phyloP scores from a whole-genome alignment of 2,329 filamentous ascomycete genomes.

The Exophiala oligosperma region DNA sequence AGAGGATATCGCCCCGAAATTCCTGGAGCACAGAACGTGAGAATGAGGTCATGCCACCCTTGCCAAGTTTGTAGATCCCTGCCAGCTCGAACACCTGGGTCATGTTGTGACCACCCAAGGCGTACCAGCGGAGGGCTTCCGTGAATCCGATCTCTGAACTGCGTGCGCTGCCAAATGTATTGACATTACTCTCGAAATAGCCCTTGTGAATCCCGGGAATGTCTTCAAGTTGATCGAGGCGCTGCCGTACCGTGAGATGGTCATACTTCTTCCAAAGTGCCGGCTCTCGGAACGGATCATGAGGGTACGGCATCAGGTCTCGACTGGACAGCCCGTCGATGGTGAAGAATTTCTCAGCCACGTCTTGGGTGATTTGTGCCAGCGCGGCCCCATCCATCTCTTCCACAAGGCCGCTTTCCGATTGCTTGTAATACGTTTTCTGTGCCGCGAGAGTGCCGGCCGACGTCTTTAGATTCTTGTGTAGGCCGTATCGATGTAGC shows the following conservation, averaged over 20 bases:
- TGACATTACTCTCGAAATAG: conserved; percentile 28
- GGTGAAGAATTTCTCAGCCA: conserved; percentile 33
- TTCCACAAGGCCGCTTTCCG: neutral
- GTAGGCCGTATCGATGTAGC: conserved; percentile 33
- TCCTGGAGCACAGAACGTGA: conserved; percentile 20
- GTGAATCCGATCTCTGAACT: conserved; percentile 30
- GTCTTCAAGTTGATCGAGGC: conserved; percentile 31
- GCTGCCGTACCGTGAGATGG: conserved; percentile 31
- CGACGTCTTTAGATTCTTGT: conserved; percentile 4
- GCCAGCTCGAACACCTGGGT: conserved; percentile 28
- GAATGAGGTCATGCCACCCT: conserved; percentile 30
- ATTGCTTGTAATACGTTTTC: conserved; percentile 17
- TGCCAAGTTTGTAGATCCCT: conserved; percentile 31
- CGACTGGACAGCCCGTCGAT: conserved; percentile 34
- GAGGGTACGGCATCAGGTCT: conserved; percentile 39
- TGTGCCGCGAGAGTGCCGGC: conserved; percentile 18
- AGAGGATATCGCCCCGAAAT: conserved; percentile 13
- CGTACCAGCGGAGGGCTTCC: conserved; percentile 35
- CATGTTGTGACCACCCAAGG: conserved; percentile 31
- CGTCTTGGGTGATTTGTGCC: neutral
- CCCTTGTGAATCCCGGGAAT: conserved; percentile 27
- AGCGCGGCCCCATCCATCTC: neutral
- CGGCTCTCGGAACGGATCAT: conserved; percentile 34
- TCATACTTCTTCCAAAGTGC: conserved; percentile 34
- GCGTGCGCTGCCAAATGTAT: conserved; percentile 18